Conservation (phyloP, 495 filamentous ascomycete genomes). For the Aspergillus ellipticus region DNA sequence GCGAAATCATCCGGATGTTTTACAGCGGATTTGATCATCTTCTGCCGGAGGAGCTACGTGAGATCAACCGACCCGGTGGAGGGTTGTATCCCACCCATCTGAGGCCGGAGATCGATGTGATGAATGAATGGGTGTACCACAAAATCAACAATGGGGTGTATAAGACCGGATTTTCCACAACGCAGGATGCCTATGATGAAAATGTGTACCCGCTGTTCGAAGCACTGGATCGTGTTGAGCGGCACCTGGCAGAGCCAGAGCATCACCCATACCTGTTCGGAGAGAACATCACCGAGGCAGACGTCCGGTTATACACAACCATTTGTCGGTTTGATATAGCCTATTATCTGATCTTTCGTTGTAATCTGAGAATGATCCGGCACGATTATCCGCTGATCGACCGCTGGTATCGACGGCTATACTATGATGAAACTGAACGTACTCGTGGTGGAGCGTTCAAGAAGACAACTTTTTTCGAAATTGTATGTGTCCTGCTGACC, state of each 20-base stretch:
- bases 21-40: constrained; percentile 59
- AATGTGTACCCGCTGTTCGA: constrained; percentile 59
- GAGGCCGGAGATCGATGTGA: constrained; percentile 53
- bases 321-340: constrained; percentile 65
- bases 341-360: constrained; percentile 67
- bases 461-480: constrained; percentile 63
- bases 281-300: constrained; percentile 61
- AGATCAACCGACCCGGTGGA: constrained; percentile 39
- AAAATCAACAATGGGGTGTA: constrained; percentile 69
- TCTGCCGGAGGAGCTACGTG: constrained; percentile 46
- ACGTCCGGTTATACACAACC: constrained; percentile 62
- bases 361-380: constrained; percentile 67
- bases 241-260: constrained; percentile 44
- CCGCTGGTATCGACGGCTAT: constrained; percentile 65
- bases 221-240: constrained; percentile 59
- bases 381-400: constrained; percentile 67
- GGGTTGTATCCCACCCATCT: constrained; percentile 57
- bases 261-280: constrained; percentile 63
- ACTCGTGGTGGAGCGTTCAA: constrained; percentile 56
- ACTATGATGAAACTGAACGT: constrained; percentile 59
- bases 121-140: constrained; percentile 64
- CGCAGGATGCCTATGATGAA: constrained; percentile 61
- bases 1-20: constrained; percentile 73
- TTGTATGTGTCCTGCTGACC: constrained; percentile 33
- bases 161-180: constrained; percentile 63